Base-by-base conservation (phyloP, 2,329 filamentous ascomycete species). In the Didymella lethalis region DNA sequence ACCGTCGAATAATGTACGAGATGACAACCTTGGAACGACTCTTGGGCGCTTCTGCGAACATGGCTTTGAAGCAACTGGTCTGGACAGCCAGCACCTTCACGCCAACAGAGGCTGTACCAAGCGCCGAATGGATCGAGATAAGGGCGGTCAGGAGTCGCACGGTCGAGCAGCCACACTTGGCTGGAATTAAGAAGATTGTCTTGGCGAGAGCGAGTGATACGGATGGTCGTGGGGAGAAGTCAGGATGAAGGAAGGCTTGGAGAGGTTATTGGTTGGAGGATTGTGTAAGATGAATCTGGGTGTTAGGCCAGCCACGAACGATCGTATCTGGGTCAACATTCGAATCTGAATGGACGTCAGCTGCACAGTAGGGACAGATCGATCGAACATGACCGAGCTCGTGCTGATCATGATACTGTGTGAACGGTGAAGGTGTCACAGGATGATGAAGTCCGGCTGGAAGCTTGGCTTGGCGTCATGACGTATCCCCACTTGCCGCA, bases 401-500 rank as follows among this genome's bases (percentile, higher is more conserved):
- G 7, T 3, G 16, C n/a, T 11, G 36, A 20, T 20, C 8, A 20
- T 38, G 16, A 38, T 38, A 16, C 5, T 40, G 36, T 10, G 36
- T 40, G 36, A 40, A 36, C 18, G 32, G 28, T 47, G 29, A 18
- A 48, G 48, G 36, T 44, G 36, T 48, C 23, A 46, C 32, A 28
- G 8, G 40, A n/a, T 26, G 36, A 5, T 43, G 36, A 32, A n/a
- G 46, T 54, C 38, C 49, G 49, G 56, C 49, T 18, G 8, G 18
- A 14, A 50, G 45, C 4, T 8, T 25, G 8, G 38, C 23, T 31
- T 46, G 10, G 47, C 49, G 38, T 36, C 40, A 54, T 59, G 56
- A 59, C 56, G 56, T 59, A 54, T 28, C 46, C 45, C 56, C 32
- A 47, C 56, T 40, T 57, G 44, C 48, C 48, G 48, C 48, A 54